Evolutionary conservation across 768 basidiomycete genomes (phyloP).

Genomic region (Pleurotus citrinopileatus): DNA sequence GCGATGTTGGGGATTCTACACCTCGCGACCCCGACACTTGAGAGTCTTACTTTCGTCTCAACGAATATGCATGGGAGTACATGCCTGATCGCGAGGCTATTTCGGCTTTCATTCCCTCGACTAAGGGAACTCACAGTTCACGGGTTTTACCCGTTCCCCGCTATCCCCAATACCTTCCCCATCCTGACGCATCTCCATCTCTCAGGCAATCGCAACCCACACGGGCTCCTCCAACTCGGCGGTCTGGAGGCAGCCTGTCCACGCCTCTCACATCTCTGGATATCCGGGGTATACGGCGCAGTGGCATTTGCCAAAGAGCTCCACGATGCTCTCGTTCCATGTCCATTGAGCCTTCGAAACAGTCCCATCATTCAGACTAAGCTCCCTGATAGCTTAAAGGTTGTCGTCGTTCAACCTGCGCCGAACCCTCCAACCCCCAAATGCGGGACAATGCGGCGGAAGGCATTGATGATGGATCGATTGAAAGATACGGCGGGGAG

Average conservation of each 20-base stretch:
- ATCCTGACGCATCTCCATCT: constrained; percentile 40
- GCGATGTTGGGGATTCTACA: constrained; percentile 31
- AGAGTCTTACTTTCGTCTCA: constrained; percentile 36
- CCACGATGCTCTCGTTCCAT: not conserved
- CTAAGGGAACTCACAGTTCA: constrained; percentile 39
- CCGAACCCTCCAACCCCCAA: not conserved
- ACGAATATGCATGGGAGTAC: constrained; percentile 33
- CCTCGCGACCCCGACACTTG: constrained; percentile 37
- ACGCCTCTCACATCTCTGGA: not conserved
- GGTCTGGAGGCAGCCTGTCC: not conserved
- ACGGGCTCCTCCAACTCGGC: constrained; percentile 39
- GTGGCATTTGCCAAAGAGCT: not conserved
- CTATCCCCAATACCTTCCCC: constrained; percentile 32
- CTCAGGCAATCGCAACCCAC: constrained; percentile 47
- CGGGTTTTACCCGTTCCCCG: constrained; percentile 51
- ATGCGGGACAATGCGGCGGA: not conserved
- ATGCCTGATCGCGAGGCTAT: constrained; percentile 37
- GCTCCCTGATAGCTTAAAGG: not conserved
- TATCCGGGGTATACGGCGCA: not conserved
- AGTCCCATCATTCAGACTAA: not conserved
- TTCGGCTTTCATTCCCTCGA: constrained; percentile 37
- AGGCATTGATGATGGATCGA: not conserved
- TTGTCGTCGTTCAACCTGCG: not conserved
- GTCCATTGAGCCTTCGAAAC: not conserved
- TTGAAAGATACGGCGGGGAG: not conserved